Conservation (phyloP, 2,329 filamentous ascomycete species). For the Epichloe scottii region DNA sequence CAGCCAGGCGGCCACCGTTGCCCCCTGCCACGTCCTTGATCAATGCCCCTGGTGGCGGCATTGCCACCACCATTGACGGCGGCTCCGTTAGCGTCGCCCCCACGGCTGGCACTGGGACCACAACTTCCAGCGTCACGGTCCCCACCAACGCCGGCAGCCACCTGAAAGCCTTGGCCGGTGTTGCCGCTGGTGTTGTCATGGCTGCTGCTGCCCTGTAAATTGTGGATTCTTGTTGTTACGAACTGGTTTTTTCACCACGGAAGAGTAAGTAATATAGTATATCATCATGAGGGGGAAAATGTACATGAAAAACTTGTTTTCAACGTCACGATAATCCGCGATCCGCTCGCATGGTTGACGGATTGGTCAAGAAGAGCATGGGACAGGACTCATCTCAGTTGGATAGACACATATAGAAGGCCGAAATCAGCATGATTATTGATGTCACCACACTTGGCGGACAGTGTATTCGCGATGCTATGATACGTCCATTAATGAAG, state of each 20-base stretch:
- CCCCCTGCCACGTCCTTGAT: too few species aligned
- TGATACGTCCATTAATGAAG: too few species aligned
- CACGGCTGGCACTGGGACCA: not conserved
- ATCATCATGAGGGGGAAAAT: not conserved
- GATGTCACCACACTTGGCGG: too few species aligned
- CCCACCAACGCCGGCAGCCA: slow-evolving; percentile 9
- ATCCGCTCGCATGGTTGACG: not conserved
- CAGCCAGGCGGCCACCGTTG: too few species aligned
- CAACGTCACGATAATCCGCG: not conserved
- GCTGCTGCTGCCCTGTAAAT: slow-evolving; percentile 19
- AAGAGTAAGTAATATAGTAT: not conserved
- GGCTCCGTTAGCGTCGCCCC: not conserved
- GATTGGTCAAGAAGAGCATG: not conserved
- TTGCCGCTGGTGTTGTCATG: slow-evolving; percentile 17
- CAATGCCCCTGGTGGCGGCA: slow-evolving; percentile 3
- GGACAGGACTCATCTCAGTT: not conserved
- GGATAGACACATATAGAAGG: not conserved
- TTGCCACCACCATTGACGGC: not conserved
- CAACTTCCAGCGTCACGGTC: not conserved
- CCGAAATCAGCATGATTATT: not conserved
- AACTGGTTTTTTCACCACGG: not conserved
- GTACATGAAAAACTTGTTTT: not conserved
- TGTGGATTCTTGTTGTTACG: not conserved
- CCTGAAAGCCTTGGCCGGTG: slow-evolving; percentile 20
- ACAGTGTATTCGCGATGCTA: too few species aligned